A percentile compares a stretch with the other conserved stretches of the same genome.
These are phyloP conservation scores for Cercospora beticola DNA, from an alignment of 2,329 filamentous ascomycete species.

Conservation along the genomic window DNA sequence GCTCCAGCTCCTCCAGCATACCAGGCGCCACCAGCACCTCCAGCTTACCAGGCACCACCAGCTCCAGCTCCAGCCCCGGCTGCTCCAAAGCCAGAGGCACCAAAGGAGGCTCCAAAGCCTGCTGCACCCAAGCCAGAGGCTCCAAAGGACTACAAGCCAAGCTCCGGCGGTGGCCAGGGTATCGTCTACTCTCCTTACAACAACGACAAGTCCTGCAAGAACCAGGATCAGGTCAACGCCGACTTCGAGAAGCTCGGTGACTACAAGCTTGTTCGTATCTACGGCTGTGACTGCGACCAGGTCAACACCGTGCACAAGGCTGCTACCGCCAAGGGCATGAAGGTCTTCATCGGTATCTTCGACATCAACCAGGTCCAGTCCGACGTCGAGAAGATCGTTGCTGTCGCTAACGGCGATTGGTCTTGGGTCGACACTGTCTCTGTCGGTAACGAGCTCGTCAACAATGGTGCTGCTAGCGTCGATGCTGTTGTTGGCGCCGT, in stretches of 20 bases:
- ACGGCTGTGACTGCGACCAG: slow-evolving; percentile 78
- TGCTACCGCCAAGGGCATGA: slow-evolving; percentile 63
- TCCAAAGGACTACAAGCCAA: not conserved
- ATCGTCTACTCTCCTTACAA: slow-evolving; percentile 62
- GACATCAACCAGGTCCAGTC: slow-evolving; percentile 57
- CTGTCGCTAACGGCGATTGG: slow-evolving; percentile 65
- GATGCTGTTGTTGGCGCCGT: slow-evolving; percentile 59
- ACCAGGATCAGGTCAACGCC: slow-evolving; percentile 57
- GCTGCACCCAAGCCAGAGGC: slow-evolving; percentile 11
- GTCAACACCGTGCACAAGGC: slow-evolving; percentile 62
- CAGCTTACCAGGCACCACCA: slow-evolving; percentile 16
- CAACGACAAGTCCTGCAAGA: slow-evolving; percentile 64
- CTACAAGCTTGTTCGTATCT: slow-evolving; percentile 69
- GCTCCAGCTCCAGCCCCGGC: slow-evolving; percentile 16
- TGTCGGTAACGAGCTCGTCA: slow-evolving; percentile 80
- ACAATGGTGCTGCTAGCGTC: slow-evolving; percentile 55
- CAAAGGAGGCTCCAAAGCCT: not conserved
- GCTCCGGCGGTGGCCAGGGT: slow-evolving; percentile 43
- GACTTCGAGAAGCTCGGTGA: slow-evolving; percentile 62
- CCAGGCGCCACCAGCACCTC: slow-evolving; percentile 12
- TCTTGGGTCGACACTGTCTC: slow-evolving; percentile 66
- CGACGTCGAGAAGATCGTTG: slow-evolving; percentile 62
- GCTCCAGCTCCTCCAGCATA: slow-evolving; percentile 10
- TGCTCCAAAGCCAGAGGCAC: slow-evolving; percentile 12
- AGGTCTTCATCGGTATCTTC: slow-evolving; percentile 74